Conservation (phyloP, 495 filamentous ascomycete genomes). For the Penicillium verhagenii region DNA sequence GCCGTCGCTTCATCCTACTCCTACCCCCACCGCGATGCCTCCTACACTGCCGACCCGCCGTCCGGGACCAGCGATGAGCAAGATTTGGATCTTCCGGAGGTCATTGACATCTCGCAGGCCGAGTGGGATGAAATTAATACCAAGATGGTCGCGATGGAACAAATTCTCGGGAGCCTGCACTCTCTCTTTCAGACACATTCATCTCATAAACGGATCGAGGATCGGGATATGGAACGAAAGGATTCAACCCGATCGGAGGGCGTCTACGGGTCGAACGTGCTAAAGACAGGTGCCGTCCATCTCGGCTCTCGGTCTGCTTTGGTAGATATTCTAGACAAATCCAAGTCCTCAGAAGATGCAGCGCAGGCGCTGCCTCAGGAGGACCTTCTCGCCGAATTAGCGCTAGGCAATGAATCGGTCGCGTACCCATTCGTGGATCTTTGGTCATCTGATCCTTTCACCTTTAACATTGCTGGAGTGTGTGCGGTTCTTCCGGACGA, state of each 20-base stretch:
- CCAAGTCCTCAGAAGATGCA: conserved; percentile 35
- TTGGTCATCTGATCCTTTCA: conserved; percentile 63
- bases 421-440: conserved; percentile 75
- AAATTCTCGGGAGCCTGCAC: conserved; percentile 38
- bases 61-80: conserved; percentile 17
- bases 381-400: conserved; percentile 76
- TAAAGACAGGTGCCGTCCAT: conserved; percentile 52
- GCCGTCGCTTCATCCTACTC: conserved; percentile 8
- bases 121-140: conserved; percentile 48
- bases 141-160: conserved; percentile 48
- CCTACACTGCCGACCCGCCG: conserved; percentile 13
- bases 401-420: conserved; percentile 73
- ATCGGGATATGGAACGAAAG: conserved; percentile 11
- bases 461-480: conserved; percentile 66
- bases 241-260: conserved; percentile 35
- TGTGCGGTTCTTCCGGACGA: conserved; percentile 66
- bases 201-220: conserved; percentile 20
- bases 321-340: conserved; percentile 47
- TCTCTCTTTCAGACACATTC: conserved; percentile 37
- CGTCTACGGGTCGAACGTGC: conserved; percentile 47
- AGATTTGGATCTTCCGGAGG: conserved; percentile 27
- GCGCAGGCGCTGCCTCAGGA: conserved; percentile 65
- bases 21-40: conserved; percentile 11
- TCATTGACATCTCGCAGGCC: conserved; percentile 37
- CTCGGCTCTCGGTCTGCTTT: conserved; percentile 56